Base-by-base conservation (phyloP, 2,329 filamentous ascomycete genomes). In the Thyridium curvatum region DNA sequence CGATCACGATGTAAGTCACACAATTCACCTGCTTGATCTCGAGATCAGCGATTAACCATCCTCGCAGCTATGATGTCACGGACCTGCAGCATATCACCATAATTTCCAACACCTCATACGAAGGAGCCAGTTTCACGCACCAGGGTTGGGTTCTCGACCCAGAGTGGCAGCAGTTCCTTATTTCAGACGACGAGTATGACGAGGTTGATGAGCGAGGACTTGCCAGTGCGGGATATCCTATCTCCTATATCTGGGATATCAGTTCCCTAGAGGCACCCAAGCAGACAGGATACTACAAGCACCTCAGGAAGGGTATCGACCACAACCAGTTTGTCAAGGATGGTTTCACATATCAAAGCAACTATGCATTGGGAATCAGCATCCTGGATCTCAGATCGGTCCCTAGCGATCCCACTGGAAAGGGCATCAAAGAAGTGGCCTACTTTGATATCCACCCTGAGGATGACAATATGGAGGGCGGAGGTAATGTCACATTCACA, bases 71-170 rank as follows among this genome's bases (percentile, higher is more conserved):
- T 51, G 70, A 76, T 38, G 65, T 74, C 8, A 72, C 66, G 15
- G 56, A 74, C 55, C 73, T 74, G 58, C 56, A 61, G 18, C 55
- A 55, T 37, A 52, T 61, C 39, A 62, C 53, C 15, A 60, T 75
- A 43, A 65, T 78, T 45, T 76, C 72, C 36, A 63, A 62, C 41
- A 76, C 71, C 3, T 67, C 65, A 0, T 79, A 78, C 52, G 64
- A 69, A n/a, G 74, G 74, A 31, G 70, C 69, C n/a, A 53, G 64
- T 13, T 77, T 76, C 59, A 75, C 72, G 2, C 74, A 79, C 52
- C 74, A 78, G 49, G 74, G 74, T 38, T 70, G 66, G 59, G 60
- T 77, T 8, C 61, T 71, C 37, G 62, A 72, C 48, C 51, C 57
- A 10, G 52, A 62, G 36, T 66, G 56, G 56, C 58, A 65, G 32